These are phyloP conservation scores for Scalesia atractyloides DNA, from an alignment of 129 eudicot genomes.

Conservation along the genomic window DNA sequence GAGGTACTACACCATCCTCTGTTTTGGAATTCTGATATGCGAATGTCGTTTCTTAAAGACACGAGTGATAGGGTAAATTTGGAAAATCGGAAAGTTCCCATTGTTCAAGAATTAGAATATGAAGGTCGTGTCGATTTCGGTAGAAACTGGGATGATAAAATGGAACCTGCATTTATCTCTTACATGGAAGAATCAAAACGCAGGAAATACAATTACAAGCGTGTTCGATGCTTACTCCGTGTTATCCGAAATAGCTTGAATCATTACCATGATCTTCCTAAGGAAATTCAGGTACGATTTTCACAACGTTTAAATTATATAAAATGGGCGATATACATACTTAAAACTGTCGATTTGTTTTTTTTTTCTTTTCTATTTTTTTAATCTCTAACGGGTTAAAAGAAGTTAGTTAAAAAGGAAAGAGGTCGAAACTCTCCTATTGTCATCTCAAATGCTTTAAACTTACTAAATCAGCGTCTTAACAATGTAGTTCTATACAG, in stretches of 20 bases:
- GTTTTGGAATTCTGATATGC: neutral
- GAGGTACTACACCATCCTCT: neutral
- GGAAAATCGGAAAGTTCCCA: neutral
- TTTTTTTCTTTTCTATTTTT: too few species aligned
- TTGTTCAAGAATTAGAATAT: neutral
- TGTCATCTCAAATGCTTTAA: too few species aligned
- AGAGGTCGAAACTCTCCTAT: too few species aligned
- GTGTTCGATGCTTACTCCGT: neutral
- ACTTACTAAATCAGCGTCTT: too few species aligned
- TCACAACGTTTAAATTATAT: too few species aligned
- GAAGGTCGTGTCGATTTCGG: neutral
- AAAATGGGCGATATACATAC: too few species aligned
- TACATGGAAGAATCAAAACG: neutral
- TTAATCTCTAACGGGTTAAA: too few species aligned
- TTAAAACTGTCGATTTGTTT: too few species aligned
- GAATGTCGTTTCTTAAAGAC: neutral
- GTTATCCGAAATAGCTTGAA: neutral
- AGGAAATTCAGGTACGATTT: too few species aligned
- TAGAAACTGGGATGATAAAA: neutral
- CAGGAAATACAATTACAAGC: neutral
- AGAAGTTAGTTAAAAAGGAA: too few species aligned
- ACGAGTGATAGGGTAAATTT: neutral
- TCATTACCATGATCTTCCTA: neutral
- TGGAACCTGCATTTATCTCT: neutral
- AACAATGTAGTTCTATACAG: too few species aligned